Conservation (phyloP, 2,329 filamentous ascomycete species). For the Biscogniauxia marginata region DNA sequence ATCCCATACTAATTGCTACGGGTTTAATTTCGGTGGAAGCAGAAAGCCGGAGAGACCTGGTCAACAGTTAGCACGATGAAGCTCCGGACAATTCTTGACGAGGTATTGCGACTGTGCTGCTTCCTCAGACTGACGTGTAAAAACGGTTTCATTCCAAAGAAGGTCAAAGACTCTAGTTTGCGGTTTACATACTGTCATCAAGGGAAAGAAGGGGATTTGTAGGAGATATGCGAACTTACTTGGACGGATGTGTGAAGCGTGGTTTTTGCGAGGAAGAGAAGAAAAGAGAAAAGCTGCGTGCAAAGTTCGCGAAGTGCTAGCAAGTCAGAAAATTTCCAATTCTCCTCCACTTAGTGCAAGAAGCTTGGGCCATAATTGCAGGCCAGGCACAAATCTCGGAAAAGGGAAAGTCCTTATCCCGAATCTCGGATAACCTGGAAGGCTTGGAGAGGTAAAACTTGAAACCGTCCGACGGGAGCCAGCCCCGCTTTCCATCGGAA, state of each 20-base stretch:
- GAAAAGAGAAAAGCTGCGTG: slow-evolving; percentile 18
- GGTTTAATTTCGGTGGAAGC: neutral
- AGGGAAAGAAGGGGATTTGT: no score
- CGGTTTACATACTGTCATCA: slow-evolving; percentile 82
- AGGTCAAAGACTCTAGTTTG: slow-evolving; percentile 92
- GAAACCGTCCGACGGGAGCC: neutral
- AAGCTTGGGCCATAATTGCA: neutral
- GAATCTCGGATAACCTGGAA: neutral
- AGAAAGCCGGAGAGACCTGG: slow-evolving; percentile 7
- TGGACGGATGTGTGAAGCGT: neutral
- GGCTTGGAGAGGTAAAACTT: neutral
- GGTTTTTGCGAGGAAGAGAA: slow-evolving; percentile 1
- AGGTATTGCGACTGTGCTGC: slow-evolving; percentile 12
- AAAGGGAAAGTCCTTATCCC: neutral
- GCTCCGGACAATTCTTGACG: slow-evolving; percentile 6
- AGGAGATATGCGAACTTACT: neutral
- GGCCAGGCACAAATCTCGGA: neutral
- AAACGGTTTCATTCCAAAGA: slow-evolving; percentile 79
- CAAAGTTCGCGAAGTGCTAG: neutral
- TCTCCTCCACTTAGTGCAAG: neutral
- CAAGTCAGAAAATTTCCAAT: neutral
- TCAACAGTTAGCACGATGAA: slow-evolving; percentile 25
- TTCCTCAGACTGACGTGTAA: slow-evolving; percentile 91
- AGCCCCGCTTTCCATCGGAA: neutral
- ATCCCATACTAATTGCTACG: slow-evolving; percentile 1